A percentile compares a stretch with the other conserved stretches of the same genome.
Evolutionary conservation across 106 monocot genomes (phyloP).

Genomic region (Agapanthus africanus): DNA sequence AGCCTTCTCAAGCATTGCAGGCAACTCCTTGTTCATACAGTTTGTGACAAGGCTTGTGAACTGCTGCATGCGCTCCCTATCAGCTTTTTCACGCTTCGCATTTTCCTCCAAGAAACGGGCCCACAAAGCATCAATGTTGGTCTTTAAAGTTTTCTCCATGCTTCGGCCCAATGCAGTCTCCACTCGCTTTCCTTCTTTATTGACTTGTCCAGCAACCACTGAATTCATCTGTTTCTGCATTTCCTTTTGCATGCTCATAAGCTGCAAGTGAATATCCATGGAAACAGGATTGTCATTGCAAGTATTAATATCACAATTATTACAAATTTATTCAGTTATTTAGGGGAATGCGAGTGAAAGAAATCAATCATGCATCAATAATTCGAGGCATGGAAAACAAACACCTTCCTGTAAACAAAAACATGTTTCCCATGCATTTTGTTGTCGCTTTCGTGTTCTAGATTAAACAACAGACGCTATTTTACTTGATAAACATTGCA

Average conservation of each 20-base stretch:
- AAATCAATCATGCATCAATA: too few species aligned
- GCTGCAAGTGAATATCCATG: constrained; percentile 7
- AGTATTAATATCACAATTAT: not conserved
- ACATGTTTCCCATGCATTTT: too few species aligned
- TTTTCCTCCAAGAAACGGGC: constrained; percentile 75
- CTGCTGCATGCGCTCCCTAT: constrained; percentile 66
- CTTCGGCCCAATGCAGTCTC: constrained; percentile 71
- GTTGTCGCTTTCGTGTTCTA: not conserved
- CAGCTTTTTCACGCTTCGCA: constrained; percentile 70
- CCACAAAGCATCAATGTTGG: constrained; percentile 78
- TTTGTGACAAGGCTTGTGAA: constrained; percentile 50
- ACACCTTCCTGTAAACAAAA: too few species aligned
- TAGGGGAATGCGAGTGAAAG: too few species aligned
- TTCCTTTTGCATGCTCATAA: constrained; percentile 14
- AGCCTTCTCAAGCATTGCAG: constrained; percentile 56
- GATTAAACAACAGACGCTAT: not conserved
- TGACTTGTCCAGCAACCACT: constrained; percentile 1
- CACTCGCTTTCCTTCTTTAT: constrained; percentile 79
- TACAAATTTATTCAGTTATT: too few species aligned
- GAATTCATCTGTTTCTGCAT: constrained; percentile 14
- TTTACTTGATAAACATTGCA: not conserved
- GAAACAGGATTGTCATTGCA: too few species aligned
- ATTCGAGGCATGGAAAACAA: too few species aligned
- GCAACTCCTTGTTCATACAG: constrained; percentile 69
- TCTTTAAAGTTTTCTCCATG: constrained; percentile 79